These are phyloP conservation scores for Cordyceps cicadae DNA, from an alignment of 2,329 filamentous ascomycete genomes.

Conservation along the genomic window DNA sequence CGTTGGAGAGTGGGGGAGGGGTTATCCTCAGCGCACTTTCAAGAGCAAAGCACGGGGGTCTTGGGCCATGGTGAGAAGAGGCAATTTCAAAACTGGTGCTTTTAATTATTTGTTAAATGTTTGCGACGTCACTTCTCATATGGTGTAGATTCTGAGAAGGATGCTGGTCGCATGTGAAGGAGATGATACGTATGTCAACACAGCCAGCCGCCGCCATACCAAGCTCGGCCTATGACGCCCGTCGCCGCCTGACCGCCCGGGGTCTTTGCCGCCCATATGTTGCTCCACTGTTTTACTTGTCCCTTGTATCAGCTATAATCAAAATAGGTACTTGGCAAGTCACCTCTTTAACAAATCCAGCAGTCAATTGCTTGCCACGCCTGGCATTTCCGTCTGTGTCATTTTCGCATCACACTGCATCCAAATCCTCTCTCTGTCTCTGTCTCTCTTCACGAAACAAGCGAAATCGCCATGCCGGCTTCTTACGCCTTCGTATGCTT, in stretches of 20 bases:
- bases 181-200: conserved; percentile 8
- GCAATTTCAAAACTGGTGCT: neutral
- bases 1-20: conserved; percentile 20
- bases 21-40: conserved; percentile 46
- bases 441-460: too few relatives aligned
- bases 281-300: conserved; percentile 7
- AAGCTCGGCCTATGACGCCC: conserved; percentile 8
- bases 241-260: conserved; percentile 10
- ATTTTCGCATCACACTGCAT: neutral
- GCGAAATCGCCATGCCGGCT: neutral
- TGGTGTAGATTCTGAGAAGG: neutral
- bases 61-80: conserved; percentile 51
- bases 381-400: neutral
- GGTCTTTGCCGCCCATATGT: neutral
- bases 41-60: conserved; percentile 72
- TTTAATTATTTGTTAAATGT: neutral
- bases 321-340: too few relatives aligned
- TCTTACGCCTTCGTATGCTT: conserved; percentile 18
- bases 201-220: neutral
- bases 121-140: neutral
- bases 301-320: neutral
- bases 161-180: conserved; percentile 4
- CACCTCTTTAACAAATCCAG: neutral
- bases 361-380: neutral
- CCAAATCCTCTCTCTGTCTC: too few relatives aligned